Percentiles rank a stretch among this genome's conserved stretches.
Evolutionary conservation across 2,329 filamentous ascomycete genomes (phyloP).

Genomic region (Cryphonectria japonica): DNA sequence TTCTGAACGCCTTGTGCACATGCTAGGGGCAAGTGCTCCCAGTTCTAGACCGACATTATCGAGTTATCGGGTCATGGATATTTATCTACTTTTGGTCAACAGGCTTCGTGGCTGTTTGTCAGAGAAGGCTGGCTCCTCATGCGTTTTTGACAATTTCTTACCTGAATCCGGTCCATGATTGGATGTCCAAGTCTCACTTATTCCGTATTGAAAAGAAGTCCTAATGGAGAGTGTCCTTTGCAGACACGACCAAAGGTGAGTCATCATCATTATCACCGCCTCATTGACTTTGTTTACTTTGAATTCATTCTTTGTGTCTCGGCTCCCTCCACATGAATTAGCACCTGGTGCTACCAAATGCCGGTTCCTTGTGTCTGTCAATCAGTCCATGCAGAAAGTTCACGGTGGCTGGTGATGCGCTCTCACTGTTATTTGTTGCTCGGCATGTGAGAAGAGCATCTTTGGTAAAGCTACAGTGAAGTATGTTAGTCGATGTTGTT

Average conservation of each 20-base stretch:
- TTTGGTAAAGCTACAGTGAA: too few relatives aligned
- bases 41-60: not conserved
- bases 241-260: not conserved
- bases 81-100: not conserved
- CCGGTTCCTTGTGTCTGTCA: not conserved
- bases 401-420: not conserved
- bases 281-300: not conserved
- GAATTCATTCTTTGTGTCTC: not conserved
- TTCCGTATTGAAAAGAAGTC: not conserved
- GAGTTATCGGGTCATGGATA: not conserved
- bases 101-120: not conserved
- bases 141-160: not conserved
- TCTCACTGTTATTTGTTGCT: not conserved
- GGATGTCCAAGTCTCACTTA: not conserved
- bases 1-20: not conserved
- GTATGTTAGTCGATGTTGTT: too few relatives aligned
- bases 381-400: not conserved
- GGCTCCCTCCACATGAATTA: not conserved
- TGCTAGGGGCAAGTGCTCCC: not conserved
- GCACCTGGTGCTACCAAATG: not conserved
- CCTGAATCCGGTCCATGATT: not conserved
- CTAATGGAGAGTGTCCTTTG: not conserved
- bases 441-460: not conserved
- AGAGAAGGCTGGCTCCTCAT: not conserved
- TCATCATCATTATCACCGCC: not conserved